Evolutionary conservation across 805 yeast genomes (phyloP).

Genomic region (Cyberlindnera misumaiensis): DNA sequence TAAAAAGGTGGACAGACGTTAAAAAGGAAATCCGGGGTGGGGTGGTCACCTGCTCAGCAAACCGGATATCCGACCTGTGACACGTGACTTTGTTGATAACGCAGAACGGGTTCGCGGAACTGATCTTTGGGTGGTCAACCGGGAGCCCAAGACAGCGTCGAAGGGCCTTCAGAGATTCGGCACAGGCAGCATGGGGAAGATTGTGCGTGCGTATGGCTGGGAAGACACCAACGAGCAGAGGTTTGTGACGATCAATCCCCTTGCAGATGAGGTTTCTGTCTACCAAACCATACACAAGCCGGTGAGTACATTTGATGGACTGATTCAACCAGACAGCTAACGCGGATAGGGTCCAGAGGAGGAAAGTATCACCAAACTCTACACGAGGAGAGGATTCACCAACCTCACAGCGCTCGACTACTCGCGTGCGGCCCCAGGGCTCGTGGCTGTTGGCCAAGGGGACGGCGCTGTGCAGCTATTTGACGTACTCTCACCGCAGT

Average conservation of each 20-base stretch:
- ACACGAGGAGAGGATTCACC: slow-evolving; percentile 56
- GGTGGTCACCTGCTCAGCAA: no score
- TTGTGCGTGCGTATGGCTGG: slow-evolving; percentile 22
- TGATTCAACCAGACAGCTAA: neutral
- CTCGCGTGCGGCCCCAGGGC: slow-evolving; percentile 47
- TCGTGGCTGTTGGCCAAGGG: slow-evolving; percentile 67
- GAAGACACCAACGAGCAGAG: slow-evolving; percentile 19
- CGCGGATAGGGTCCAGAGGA: slow-evolving; percentile 24
- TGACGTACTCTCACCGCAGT: slow-evolving; percentile 40
- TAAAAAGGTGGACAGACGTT: no score
- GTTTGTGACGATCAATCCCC: slow-evolving; percentile 42
- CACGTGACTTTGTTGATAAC: no score
- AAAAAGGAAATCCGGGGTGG: no score
- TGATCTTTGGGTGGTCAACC: no score
- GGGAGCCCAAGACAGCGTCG: no score
- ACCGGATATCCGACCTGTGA: no score
- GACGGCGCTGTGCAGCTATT: slow-evolving; percentile 61
- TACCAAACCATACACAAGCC: slow-evolving; percentile 44
- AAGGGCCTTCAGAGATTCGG: no score
- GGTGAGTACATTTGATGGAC: slow-evolving; percentile 6
- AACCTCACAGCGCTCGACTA: slow-evolving; percentile 62
- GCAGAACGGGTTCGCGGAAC: no score
- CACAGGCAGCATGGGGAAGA: slow-evolving; percentile 20
- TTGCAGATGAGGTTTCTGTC: slow-evolving; percentile 72
- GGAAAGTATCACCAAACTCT: slow-evolving; percentile 45